Percentiles rank a stretch among this genome's conserved stretches.
phyloP scores from a whole-genome alignment of 78 protist genomes.

The slime mould (Dictyostelium discoideum) region DNA sequence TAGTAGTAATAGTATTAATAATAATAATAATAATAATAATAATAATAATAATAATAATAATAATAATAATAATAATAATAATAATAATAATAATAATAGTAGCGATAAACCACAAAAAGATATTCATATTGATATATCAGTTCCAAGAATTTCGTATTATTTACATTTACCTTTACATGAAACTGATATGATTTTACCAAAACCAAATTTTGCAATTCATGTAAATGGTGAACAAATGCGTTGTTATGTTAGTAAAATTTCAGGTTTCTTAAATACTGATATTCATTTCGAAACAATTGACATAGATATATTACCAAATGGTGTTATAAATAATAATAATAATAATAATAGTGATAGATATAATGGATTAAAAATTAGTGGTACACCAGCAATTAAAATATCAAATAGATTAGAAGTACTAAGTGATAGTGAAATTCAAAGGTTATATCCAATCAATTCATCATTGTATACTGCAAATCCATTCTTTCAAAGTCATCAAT shows the following conservation, averaged over 20 bases:
- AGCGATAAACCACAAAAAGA: neutral
- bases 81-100: neutral
- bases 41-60: neutral
- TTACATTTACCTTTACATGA: constrained; percentile 9
- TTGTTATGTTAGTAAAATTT: neutral
- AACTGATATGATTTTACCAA: neutral
- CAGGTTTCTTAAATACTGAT: constrained; percentile 23
- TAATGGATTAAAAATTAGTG: constrained; percentile 5
- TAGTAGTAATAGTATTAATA: neutral
- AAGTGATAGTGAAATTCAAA: neutral
- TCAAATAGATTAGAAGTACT: neutral
- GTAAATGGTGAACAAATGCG: constrained; percentile 21
- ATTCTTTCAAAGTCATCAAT: constrained; percentile 12
- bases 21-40: neutral
- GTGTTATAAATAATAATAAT: neutral
- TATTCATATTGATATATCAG: neutral
- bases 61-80: neutral
- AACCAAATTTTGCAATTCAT: constrained; percentile 31
- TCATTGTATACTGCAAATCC: neutral
- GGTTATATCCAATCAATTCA: constrained; percentile 4
- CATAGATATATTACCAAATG: constrained; percentile 5
- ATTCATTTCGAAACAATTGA: neutral
- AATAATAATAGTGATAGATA: neutral
- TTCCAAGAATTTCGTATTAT: constrained; percentile 14
- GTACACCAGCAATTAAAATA: neutral